A percentile compares a stretch with the other conserved stretches of the same genome.
phyloP scores from a whole-genome alignment of 495 filamentous ascomycete genomes.

The Podospora conica region DNA sequence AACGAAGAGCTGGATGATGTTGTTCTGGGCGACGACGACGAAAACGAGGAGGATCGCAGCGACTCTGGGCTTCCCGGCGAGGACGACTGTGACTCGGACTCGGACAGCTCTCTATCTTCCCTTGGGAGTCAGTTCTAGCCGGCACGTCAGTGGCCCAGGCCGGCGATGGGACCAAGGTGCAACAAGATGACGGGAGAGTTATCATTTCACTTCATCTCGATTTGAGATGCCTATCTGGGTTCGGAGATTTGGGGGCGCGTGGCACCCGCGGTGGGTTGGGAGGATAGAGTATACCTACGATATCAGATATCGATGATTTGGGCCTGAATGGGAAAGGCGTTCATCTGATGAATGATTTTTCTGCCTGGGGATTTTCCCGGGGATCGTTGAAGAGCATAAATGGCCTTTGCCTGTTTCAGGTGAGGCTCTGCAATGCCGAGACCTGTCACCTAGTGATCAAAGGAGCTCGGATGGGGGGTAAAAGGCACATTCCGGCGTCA shows the following conservation, averaged over 20 bases:
- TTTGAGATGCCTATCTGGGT: neutral
- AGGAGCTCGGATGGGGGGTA: neutral
- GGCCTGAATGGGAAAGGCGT: neutral
- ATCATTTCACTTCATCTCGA: too few relatives aligned
- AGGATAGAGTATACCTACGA: neutral
- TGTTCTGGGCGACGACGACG: conserved; percentile 41
- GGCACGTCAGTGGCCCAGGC: neutral
- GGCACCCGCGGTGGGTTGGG: neutral
- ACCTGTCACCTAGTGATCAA: neutral
- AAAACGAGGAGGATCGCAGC: conserved; percentile 50
- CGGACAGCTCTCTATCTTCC: neutral
- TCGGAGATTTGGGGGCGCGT: neutral
- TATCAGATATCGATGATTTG: neutral
- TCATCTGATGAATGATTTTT: neutral
- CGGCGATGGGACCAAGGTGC: neutral
- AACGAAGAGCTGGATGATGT: conserved; percentile 62
- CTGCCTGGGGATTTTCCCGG: neutral
- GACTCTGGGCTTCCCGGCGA: conserved; percentile 48
- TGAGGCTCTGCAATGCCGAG: neutral
- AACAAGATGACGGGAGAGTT: neutral
- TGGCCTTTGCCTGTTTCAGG: neutral
- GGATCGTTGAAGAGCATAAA: conserved; percentile 1
- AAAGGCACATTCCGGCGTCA: neutral
- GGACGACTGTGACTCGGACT: conserved; percentile 35
- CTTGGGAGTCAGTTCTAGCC: neutral